Evolutionary conservation across 176 grass and related monocot species (phyloP).

Genomic region (Phyllostachys edulis): DNA sequence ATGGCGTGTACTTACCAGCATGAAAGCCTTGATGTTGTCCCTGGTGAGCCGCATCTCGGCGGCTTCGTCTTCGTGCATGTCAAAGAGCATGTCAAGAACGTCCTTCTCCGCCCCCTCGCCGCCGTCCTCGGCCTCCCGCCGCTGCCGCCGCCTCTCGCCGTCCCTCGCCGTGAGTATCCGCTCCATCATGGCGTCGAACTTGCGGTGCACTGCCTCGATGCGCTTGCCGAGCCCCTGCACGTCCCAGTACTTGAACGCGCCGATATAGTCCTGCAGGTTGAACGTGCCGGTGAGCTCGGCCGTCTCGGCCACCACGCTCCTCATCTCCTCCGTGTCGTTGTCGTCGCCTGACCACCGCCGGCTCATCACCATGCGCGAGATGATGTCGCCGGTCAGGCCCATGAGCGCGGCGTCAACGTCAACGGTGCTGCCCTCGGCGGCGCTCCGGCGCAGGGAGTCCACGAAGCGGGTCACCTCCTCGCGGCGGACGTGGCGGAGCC

Average conservation of each 20-base stretch:
- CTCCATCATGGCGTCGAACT: conserved; percentile 68
- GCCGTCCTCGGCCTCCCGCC: neutral
- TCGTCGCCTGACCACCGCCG: conserved; percentile 45
- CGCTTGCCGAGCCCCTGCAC: conserved; percentile 61
- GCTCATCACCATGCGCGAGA: conserved; percentile 61
- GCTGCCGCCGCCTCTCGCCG: neutral
- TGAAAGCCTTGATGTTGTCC: conserved; percentile 67
- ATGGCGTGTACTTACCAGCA: conserved; percentile 33
- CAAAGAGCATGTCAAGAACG: conserved; percentile 52
- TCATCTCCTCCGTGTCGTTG: conserved; percentile 47
- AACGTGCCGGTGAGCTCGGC: conserved; percentile 57
- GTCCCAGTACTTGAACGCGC: conserved; percentile 54
- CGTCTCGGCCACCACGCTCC: conserved; percentile 40
- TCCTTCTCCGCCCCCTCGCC: conserved; percentile 12
- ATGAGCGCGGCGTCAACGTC: conserved; percentile 50
- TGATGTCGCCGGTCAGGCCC: conserved; percentile 53
- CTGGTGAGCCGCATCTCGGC: conserved; percentile 53
- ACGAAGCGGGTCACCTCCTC: conserved; percentile 56
- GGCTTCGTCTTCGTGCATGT: conserved; percentile 48
- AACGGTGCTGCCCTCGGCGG: conserved; percentile 1
- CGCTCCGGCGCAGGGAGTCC: conserved; percentile 9
- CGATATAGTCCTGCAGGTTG: conserved; percentile 67
- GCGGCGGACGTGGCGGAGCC: conserved; percentile 47
- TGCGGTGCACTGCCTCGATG: conserved; percentile 40
- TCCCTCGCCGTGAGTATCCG: conserved; percentile 43